phyloP scores from a whole-genome alignment of 1,284 basidiomycete species.

The Pseudozyma flocculosa region DNA sequence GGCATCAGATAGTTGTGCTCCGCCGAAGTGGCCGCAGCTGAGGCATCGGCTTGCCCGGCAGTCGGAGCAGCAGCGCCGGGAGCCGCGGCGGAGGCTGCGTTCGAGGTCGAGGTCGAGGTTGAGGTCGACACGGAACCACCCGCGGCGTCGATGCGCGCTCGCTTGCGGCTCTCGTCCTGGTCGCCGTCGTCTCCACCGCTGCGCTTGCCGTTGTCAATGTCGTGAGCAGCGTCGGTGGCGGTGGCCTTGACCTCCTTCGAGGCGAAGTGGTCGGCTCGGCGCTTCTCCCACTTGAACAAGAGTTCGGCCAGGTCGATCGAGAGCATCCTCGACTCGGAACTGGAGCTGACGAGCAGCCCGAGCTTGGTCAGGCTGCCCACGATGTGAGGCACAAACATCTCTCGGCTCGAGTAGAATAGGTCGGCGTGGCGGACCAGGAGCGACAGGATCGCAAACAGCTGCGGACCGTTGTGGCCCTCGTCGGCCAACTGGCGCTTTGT shows the following conservation, averaged over 20 bases:
- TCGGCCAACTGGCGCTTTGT: conserved; percentile 85
- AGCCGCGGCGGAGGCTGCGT: conserved; percentile 55
- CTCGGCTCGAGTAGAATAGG: conserved; percentile 89
- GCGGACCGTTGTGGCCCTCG: conserved; percentile 76
- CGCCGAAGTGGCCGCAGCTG: conserved; percentile 2
- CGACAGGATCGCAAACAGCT: conserved; percentile 85
- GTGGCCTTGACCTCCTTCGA: conserved; percentile 10
- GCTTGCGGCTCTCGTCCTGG: conserved; percentile 57
- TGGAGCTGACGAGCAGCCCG: conserved; percentile 70
- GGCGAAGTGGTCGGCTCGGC: conserved; percentile 59
- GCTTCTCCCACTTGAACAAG: conserved; percentile 59
- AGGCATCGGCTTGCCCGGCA: background rate
- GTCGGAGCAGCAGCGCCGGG: conserved; percentile 16
- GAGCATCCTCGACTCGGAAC: conserved; percentile 74
- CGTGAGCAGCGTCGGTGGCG: conserved; percentile 4
- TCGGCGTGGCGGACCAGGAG: conserved; percentile 88
- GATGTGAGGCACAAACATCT: conserved; percentile 93
- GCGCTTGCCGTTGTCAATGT: conserved; percentile 12
- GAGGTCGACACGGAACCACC: conserved; percentile 47
- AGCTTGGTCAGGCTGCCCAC: conserved; percentile 85
- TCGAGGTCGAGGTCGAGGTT: conserved; percentile 45
- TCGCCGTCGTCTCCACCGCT: conserved; percentile 12
- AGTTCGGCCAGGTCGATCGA: conserved; percentile 60
- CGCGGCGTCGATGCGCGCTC: conserved; percentile 60
- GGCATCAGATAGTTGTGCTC: conserved; percentile 49